These are phyloP conservation scores for Trypanosoma lewisi DNA, from an alignment of 208 protist species.

Conservation along the genomic window DNA sequence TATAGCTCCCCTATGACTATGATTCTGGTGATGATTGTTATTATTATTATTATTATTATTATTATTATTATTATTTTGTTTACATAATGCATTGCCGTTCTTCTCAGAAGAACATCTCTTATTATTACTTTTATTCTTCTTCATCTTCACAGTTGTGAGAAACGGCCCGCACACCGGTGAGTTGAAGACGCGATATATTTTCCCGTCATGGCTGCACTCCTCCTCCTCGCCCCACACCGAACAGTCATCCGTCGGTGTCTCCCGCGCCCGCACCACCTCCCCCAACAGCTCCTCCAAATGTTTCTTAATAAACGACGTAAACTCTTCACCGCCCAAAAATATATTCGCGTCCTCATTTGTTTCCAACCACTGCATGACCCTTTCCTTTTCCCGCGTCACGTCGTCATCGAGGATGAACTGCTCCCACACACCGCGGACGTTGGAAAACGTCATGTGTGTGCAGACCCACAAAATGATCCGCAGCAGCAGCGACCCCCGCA, in stretches of 20 bases:
- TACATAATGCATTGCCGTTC: neutral
- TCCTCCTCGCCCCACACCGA: slow-evolving; percentile 32
- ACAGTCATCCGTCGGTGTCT: slow-evolving; percentile 35
- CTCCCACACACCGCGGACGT: slow-evolving; percentile 42
- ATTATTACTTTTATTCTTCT: slow-evolving; percentile 1
- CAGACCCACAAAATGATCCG: slow-evolving; percentile 43
- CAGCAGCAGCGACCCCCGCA: slow-evolving; percentile 39
- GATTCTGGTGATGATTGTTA: too few relatives aligned
- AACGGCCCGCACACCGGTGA: slow-evolving; percentile 64
- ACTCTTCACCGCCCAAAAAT: slow-evolving; percentile 35
- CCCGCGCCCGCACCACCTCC: slow-evolving; percentile 63
- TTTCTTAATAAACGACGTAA: slow-evolving; percentile 36
- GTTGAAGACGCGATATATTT: slow-evolving; percentile 72
- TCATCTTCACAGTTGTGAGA: slow-evolving; percentile 60
- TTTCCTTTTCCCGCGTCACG: slow-evolving; percentile 39
- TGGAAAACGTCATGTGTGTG: slow-evolving; percentile 26
- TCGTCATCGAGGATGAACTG: slow-evolving; percentile 59
- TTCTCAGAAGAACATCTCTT: neutral
- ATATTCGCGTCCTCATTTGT: slow-evolving; percentile 28
- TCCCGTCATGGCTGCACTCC: slow-evolving; percentile 60
- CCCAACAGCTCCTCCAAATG: slow-evolving; percentile 48
- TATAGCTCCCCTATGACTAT: neutral
- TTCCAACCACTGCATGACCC: slow-evolving; percentile 40
- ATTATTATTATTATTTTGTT: too few relatives aligned
- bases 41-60: too few relatives aligned